These are phyloP conservation scores for Trichoderma hamatum DNA, from an alignment of 2,329 filamentous ascomycete genomes.

Conservation along the genomic window DNA sequence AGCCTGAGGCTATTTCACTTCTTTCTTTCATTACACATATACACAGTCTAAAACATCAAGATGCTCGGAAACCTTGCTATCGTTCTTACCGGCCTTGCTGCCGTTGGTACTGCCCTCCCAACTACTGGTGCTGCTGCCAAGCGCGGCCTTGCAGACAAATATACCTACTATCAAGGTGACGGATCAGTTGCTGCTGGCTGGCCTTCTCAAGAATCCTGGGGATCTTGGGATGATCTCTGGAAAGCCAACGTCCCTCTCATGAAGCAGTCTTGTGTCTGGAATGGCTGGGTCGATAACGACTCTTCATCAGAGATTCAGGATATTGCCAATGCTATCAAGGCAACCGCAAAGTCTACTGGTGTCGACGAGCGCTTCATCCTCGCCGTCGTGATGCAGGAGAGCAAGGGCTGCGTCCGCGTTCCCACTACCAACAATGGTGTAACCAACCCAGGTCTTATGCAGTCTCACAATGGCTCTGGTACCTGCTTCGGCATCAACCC, in stretches of 20 bases:
- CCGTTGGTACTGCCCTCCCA: constrained; percentile 16
- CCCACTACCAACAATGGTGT: constrained; percentile 47
- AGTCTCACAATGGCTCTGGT: constrained; percentile 42
- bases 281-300: constrained; percentile 29
- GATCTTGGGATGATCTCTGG: constrained; percentile 31
- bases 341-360: constrained; percentile 35
- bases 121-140: not conserved
- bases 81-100: constrained; percentile 20
- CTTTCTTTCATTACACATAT: constrained; percentile 11
- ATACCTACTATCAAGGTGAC: constrained; percentile 31
- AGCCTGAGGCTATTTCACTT: not conserved
- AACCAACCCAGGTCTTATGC: constrained; percentile 49
- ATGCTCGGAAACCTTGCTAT: constrained; percentile 26
- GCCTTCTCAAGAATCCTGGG: constrained; percentile 31
- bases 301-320: constrained; percentile 23
- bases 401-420: constrained; percentile 49
- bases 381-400: constrained; percentile 50
- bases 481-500: constrained; percentile 44
- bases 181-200: constrained; percentile 32
- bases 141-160: constrained; percentile 26
- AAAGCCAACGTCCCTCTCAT: constrained; percentile 29
- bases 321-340: constrained; percentile 37
- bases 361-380: constrained; percentile 49
- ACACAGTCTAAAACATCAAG: not conserved
- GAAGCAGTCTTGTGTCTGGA: constrained; percentile 29